Conservation (phyloP, 345 rosid species). For the Angophora floribunda region DNA sequence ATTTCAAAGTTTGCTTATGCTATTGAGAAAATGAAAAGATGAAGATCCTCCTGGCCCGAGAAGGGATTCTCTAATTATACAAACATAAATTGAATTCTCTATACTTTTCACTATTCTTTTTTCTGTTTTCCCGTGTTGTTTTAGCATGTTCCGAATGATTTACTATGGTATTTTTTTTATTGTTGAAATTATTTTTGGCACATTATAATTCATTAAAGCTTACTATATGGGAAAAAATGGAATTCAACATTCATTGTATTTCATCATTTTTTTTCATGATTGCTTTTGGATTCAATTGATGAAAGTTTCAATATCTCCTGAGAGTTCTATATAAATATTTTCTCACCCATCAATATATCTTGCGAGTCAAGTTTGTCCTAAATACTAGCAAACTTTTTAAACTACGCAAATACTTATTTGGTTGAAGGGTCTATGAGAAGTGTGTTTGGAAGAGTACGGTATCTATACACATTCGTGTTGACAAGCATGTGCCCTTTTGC, state of each 20-base stretch:
- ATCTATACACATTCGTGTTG: not conserved
- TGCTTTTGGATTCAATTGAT: not conserved
- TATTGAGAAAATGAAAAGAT: not conserved
- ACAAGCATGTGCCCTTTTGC: not conserved
- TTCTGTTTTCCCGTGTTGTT: not conserved
- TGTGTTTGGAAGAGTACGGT: not conserved
- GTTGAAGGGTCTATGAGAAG: not conserved
- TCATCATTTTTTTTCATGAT: not conserved
- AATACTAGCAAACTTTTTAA: not conserved
- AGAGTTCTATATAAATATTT: not conserved
- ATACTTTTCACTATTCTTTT: not conserved
- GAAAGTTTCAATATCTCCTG: not conserved
- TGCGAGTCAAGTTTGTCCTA: not conserved
- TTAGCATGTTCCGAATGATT: not conserved
- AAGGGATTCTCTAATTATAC: not conserved
- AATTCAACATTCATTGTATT: not conserved
- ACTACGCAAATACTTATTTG: not conserved
- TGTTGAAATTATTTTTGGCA: not conserved
- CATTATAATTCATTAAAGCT: too few species aligned
- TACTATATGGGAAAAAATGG: not conserved
- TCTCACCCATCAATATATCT: not conserved
- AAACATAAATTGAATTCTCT: too few species aligned
- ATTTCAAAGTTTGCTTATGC: not conserved
- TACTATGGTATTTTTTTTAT: not conserved
- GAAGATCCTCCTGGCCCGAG: not conserved